Evolutionary conservation across 2,329 filamentous ascomycete genomes (phyloP), one percentile per base, ranked within the genome.

Genomic region (Venturia effusa): DNA sequence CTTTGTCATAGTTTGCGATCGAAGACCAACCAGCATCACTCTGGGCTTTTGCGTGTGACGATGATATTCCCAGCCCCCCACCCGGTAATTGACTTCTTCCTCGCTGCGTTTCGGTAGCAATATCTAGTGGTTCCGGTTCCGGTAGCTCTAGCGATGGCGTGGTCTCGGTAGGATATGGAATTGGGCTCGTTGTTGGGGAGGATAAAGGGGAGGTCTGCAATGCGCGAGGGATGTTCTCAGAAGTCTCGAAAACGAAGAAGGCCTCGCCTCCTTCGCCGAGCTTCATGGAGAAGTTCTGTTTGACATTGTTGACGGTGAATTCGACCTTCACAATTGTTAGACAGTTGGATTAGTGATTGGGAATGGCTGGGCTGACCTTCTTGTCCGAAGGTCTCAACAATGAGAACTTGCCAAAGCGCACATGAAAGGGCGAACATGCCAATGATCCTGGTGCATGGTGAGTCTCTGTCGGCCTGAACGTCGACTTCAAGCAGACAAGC

Each of bases 341-440:
- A 37, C 5, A 15, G 30, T 62, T 37, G 61, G 7, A 17, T 32
- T 24, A 0, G 7, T 41, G n/a, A 19, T 19, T 59, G 34, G 30
- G 19, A 45, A 37, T 11, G 15, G 43, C 37, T 30, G 45, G 57
- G 54, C 37, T n/a, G 73, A 79, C 79, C 84, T 97, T 99, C 79
- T 99, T 99, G 77, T 99, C 94, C 66, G 88, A 97, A 0, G 94
- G 94, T 27, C 94, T 89, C 71, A 99, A 79, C 45, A 99, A 83
- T 66, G 93, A 96, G 80, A 97, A 97, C 79, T 99, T 99, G 76
- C 94, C 94, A 76, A 99, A 99, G 71, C 94, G 92, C 68, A 99
- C 94, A 76, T 99, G 94, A 77, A 99, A 99, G 61, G 94, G 94
- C 34, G 93, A 97, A 78, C 94, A 99, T 68, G 88, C 87, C 65